Evolutionary conservation across 2,329 filamentous ascomycete genomes (phyloP).

Genomic region (Trichoderma breve): DNA sequence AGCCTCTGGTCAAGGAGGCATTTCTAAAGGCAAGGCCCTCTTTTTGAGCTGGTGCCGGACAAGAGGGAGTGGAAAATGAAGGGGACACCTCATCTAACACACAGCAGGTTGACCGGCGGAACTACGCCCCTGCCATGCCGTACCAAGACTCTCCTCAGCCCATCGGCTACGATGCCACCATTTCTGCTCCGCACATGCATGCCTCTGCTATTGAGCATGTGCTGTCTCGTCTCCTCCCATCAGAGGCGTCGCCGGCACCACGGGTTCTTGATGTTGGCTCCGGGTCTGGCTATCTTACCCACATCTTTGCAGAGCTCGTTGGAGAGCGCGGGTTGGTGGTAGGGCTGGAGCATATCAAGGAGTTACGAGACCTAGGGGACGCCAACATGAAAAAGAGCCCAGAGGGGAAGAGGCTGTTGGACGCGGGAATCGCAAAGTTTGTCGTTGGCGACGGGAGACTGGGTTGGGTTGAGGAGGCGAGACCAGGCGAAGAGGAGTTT

Average conservation of each 20-base stretch:
- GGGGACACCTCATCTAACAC: neutral
- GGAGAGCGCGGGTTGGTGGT: constrained; percentile 55
- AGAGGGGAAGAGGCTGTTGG: constrained; percentile 59
- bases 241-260: constrained; percentile 34
- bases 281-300: constrained; percentile 81
- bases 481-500: constrained; percentile 46
- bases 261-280: constrained; percentile 72
- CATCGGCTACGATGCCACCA: constrained; percentile 56
- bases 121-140: constrained; percentile 70
- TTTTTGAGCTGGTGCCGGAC: neutral
- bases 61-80: neutral
- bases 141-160: constrained; percentile 62
- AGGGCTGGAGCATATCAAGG: constrained; percentile 71
- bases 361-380: constrained; percentile 60
- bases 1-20: constrained; percentile 69
- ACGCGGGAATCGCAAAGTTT: constrained; percentile 65
- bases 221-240: constrained; percentile 44
- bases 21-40: constrained; percentile 62
- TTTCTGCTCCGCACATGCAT: constrained; percentile 62
- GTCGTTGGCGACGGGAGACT: constrained; percentile 71
- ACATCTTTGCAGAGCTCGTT: constrained; percentile 78
- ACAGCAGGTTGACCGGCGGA: constrained; percentile 74
- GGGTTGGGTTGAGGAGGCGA: constrained; percentile 52
- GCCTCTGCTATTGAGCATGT: constrained; percentile 52
- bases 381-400: constrained; percentile 64